A percentile compares a stretch with the other conserved stretches of the same genome.
Evolutionary conservation across 345 rosid species (phyloP).

Genomic region (Microcos paniculata): DNA sequence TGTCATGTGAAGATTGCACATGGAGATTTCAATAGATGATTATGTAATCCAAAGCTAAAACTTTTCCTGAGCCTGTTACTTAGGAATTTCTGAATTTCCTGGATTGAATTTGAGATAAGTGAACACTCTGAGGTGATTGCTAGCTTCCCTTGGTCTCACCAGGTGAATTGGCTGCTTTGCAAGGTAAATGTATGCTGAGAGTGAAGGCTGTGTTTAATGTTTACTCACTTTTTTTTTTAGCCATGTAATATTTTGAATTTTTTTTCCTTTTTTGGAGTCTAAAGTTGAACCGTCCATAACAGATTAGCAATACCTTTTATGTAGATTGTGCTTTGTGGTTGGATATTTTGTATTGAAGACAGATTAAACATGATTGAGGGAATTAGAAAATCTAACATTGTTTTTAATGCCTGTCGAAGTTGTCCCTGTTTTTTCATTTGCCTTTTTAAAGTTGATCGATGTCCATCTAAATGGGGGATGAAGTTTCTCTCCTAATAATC

Average conservation of each 20-base stretch:
- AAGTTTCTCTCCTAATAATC: neutral
- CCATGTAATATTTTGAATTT: neutral
- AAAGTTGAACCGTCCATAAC: neutral
- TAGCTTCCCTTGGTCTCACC: constrained; percentile 45
- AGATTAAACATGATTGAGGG: neutral
- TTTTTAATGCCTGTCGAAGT: neutral
- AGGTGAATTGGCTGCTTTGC: constrained; percentile 27
- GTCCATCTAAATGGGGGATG: neutral
- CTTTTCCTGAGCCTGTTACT: constrained; percentile 9
- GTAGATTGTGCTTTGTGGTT: constrained; percentile 7
- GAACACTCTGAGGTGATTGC: constrained; percentile 42
- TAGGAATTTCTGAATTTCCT: constrained; percentile 39
- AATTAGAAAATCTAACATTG: neutral
- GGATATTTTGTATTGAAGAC: constrained; percentile 18
- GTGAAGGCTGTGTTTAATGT: constrained; percentile 19
- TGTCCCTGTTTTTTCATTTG: neutral
- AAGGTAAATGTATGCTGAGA: constrained; percentile 20
- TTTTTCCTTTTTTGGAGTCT: constrained; percentile 4
- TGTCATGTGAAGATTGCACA: neutral
- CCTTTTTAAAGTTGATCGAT: neutral
- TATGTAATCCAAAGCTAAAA: neutral
- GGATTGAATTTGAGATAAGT: constrained; percentile 18
- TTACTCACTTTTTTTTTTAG: constrained; percentile 7
- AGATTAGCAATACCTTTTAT: neutral
- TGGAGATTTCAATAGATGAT: neutral